These are phyloP conservation scores for Trichophyton benhamiae DNA, from an alignment of 2,329 filamentous ascomycete species.

Conservation along the genomic window DNA sequence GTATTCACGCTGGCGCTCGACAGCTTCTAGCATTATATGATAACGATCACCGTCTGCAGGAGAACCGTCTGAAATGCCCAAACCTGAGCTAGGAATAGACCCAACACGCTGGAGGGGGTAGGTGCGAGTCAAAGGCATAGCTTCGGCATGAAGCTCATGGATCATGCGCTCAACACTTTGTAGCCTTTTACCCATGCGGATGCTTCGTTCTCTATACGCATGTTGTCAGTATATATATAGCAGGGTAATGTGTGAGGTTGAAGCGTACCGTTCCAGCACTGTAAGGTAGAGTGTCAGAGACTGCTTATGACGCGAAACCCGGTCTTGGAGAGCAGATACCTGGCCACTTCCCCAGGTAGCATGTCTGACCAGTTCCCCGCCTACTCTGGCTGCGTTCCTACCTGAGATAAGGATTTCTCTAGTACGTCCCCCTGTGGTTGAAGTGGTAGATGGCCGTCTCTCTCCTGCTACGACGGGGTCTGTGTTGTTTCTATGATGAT, in stretches of 20 bases:
- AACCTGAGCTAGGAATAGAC: neutral
- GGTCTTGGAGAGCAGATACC: constrained; percentile 9
- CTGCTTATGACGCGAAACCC: constrained; percentile 11
- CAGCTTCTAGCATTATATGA: constrained; percentile 8
- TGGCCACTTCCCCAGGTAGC: constrained; percentile 9
- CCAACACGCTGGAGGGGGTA: neutral
- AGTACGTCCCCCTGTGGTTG: neutral
- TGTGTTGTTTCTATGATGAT: neutral
- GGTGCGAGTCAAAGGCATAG: neutral
- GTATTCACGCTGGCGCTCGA: constrained; percentile 10
- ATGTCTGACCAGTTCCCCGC: constrained; percentile 4
- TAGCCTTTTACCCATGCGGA: neutral
- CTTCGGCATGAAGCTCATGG: neutral
- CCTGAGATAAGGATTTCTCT: neutral
- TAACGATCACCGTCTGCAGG: constrained; percentile 7
- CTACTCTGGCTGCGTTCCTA: constrained; percentile 4
- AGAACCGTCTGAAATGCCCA: neutral
- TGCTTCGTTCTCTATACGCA: neutral
- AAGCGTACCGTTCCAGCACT: constrained; percentile 11
- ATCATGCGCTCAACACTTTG: neutral
- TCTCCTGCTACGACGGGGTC: neutral
- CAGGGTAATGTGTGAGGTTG: neutral
- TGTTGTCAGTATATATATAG: neutral
- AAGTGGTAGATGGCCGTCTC: neutral
- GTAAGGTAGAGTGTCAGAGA: constrained; percentile 12